These are phyloP conservation scores for Pigoraptor vietnamica DNA, from an alignment of 78 protist genomes.

Conservation along the genomic window DNA sequence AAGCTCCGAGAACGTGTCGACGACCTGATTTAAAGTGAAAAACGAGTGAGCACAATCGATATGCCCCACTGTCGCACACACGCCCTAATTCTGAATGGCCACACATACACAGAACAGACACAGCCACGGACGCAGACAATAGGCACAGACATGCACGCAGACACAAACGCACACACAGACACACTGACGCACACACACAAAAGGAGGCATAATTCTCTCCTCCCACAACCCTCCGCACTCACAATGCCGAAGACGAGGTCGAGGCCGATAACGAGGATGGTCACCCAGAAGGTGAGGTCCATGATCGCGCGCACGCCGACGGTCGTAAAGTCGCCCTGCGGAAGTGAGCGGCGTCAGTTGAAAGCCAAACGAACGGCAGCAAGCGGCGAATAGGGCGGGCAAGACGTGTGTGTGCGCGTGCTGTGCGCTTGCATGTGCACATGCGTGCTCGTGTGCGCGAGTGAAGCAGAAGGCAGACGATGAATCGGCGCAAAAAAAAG, in stretches of 20 bases:
- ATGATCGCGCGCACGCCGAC: not conserved
- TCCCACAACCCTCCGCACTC: constrained; percentile 20
- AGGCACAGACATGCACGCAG: not conserved
- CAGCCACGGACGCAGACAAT: not conserved
- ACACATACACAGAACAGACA: not conserved
- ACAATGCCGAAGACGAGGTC: constrained; percentile 52
- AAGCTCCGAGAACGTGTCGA: constrained; percentile 1
- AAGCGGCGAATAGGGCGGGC: too few relatives aligned
- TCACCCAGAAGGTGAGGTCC: constrained; percentile 19
- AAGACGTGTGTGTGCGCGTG: too few relatives aligned
- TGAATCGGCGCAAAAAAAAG: too few relatives aligned
- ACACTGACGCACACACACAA: not conserved
- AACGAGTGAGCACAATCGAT: too few relatives aligned
- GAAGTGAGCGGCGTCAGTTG: too few relatives aligned
- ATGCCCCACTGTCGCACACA: too few relatives aligned
- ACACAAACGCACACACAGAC: not conserved
- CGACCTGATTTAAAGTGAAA: too few relatives aligned
- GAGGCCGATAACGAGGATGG: constrained; percentile 25
- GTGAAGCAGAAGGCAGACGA: too few relatives aligned
- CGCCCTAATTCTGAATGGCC: not conserved
- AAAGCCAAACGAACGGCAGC: too few relatives aligned
- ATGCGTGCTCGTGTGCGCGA: too few relatives aligned
- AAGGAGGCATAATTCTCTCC: not conserved
- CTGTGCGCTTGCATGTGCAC: too few relatives aligned
- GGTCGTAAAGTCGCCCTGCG: not conserved